Evolutionary conservation across 2,329 filamentous ascomycete species (phyloP).

Genomic region (Cadophora sp.): DNA sequence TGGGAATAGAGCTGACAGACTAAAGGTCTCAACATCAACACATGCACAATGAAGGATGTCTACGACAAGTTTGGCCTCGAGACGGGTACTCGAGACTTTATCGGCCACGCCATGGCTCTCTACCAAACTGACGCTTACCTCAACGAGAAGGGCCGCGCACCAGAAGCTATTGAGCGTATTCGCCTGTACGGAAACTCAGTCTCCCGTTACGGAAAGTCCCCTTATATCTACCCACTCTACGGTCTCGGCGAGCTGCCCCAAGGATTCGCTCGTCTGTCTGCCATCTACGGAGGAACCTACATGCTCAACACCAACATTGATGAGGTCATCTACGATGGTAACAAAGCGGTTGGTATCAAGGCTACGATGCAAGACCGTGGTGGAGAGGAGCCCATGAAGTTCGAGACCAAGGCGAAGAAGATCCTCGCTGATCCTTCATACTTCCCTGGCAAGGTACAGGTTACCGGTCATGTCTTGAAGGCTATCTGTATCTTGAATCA

Average conservation of each 20-base stretch:
- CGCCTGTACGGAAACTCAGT: conserved; percentile 97
- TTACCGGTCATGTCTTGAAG: conserved; percentile 89
- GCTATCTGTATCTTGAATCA: conserved; percentile 98
- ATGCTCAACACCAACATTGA: conserved; percentile 98
- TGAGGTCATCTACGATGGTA: conserved; percentile 83
- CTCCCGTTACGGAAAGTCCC: conserved; percentile 95
- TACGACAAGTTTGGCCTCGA: conserved; percentile 98
- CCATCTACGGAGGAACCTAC: conserved; percentile 98
- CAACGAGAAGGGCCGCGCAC: conserved; percentile 72
- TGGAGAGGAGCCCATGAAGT: conserved; percentile 80
- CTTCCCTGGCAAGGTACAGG: conserved; percentile 88
- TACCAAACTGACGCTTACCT: conserved; percentile 92
- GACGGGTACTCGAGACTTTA: conserved; percentile 87
- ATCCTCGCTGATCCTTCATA: conserved; percentile 97
- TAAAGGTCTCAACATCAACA: conserved; percentile 80
- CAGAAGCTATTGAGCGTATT: conserved; percentile 90
- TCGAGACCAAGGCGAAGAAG: conserved; percentile 94
- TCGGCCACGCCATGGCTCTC: conserved; percentile 97
- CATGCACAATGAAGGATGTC: conserved; percentile 94
- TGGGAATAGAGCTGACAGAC: conserved; percentile 35
- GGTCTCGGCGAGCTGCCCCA: conserved; percentile 96
- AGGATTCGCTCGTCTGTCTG: conserved; percentile 94
- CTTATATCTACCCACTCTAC: conserved; percentile 99
- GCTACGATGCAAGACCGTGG: conserved; percentile 91
- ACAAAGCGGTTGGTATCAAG: conserved; percentile 93